Percentiles rank a stretch among this genome's conserved stretches.
Evolutionary conservation across 2,329 filamentous ascomycete genomes (phyloP).

Genomic region (Pseudogymnoascus pannorum): DNA sequence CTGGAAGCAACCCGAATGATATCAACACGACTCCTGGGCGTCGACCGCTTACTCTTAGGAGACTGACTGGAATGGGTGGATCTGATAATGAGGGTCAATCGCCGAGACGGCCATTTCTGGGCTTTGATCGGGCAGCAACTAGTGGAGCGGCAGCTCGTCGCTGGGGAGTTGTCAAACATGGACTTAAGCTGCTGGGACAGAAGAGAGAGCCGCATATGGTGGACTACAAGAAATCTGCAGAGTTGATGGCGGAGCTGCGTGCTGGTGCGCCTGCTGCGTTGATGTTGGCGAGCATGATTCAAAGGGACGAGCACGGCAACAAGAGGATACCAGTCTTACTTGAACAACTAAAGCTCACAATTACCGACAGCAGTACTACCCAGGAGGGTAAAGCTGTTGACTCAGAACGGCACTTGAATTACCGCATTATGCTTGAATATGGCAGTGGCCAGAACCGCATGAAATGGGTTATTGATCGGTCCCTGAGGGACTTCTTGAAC

Average conservation of each 20-base stretch:
- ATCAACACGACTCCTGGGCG: conserved; percentile 44
- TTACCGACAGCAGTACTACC: conserved; percentile 59
- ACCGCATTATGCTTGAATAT: conserved; percentile 90
- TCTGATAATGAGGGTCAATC: conserved; percentile 55
- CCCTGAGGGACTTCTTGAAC: conserved; percentile 83
- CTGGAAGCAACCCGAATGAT: conserved; percentile 44
- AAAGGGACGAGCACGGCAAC: conserved; percentile 91
- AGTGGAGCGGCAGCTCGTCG: conserved; percentile 60
- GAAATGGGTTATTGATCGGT: conserved; percentile 89
- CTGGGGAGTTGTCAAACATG: conserved; percentile 91
- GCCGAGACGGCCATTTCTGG: conserved; percentile 50
- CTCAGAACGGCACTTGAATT: conserved; percentile 68
- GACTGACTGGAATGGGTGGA: conserved; percentile 56
- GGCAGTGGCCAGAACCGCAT: conserved; percentile 91
- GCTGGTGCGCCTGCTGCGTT: conserved; percentile 89
- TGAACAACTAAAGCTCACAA: conserved; percentile 84
- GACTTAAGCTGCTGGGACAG: conserved; percentile 69
- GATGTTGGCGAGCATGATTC: conserved; percentile 95
- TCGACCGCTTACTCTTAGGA: conserved; percentile 55
- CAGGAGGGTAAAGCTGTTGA: conserved; percentile 31
- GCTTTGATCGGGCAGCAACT: conserved; percentile 59
- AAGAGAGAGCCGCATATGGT: conserved; percentile 78
- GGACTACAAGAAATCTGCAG: conserved; percentile 90
- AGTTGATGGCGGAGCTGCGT: conserved; percentile 89
- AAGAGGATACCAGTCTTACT: conserved; percentile 90